Evolutionary conservation across 768 basidiomycete species (phyloP).

Genomic region (Russula brevipes): DNA sequence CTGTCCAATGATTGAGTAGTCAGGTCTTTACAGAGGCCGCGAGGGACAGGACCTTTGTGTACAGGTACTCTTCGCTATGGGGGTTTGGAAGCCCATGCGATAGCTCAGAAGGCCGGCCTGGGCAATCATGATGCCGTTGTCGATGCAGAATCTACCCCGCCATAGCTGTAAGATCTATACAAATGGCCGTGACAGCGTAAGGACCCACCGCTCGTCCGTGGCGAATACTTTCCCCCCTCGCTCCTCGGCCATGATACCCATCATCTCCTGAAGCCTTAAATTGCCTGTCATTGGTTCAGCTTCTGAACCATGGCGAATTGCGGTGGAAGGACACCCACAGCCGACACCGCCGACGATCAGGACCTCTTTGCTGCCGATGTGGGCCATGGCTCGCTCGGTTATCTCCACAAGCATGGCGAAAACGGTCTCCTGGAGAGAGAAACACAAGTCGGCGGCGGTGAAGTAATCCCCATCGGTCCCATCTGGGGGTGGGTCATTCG

Average conservation of each 20-base stretch:
- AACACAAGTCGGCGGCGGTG: constrained; percentile 94
- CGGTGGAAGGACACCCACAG: constrained; percentile 53
- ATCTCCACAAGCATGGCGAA: constrained; percentile 99
- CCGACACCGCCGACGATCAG: constrained; percentile 99
- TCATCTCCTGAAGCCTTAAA: constrained; percentile 93
- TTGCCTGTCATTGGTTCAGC: constrained; percentile 54
- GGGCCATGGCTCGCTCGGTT: constrained; percentile 98
- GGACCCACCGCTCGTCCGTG: constrained; percentile 82
- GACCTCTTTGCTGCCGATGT: constrained; percentile 93
- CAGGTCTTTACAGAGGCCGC: neutral
- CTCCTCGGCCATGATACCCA: constrained; percentile 94
- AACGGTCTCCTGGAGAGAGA: constrained; percentile 93
- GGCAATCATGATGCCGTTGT: constrained; percentile 99
- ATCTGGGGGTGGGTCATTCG: constrained; percentile 35
- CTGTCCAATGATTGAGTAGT: constrained; percentile 37
- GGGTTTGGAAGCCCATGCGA: constrained; percentile 83
- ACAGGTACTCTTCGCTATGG: constrained; percentile 74
- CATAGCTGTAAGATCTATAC: neutral
- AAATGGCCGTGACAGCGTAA: neutral
- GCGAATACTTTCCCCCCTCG: constrained; percentile 87
- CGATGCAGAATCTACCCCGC: constrained; percentile 76
- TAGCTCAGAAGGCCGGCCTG: constrained; percentile 91
- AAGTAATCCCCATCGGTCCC: constrained; percentile 60
- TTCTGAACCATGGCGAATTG: neutral
- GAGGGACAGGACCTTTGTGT: constrained; percentile 70